Evolutionary conservation across 2,329 filamentous ascomycete species (phyloP).

Genomic region (Hymenoscyphus salicellus): DNA sequence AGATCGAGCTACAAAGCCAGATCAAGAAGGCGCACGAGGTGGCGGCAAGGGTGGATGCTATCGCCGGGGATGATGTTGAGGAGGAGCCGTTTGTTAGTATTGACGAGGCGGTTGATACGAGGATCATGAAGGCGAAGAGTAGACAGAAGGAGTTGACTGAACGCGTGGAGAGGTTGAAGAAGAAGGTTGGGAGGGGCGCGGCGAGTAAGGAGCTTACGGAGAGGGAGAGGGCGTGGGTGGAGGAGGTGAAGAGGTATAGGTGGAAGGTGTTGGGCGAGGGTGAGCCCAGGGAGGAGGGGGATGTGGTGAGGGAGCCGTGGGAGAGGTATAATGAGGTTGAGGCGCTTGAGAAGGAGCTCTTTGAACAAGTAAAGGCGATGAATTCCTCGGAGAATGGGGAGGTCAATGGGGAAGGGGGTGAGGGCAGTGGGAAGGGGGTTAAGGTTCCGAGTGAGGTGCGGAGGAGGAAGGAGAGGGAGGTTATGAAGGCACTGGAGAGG

Average conservation of each 20-base stretch:
- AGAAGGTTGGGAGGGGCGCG: slow-evolving; percentile 47
- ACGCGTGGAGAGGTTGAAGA: slow-evolving; percentile 58
- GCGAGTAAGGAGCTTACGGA: slow-evolving; percentile 54
- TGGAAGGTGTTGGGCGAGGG: slow-evolving; percentile 35
- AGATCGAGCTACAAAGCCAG: slow-evolving; percentile 65
- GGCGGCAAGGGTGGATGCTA: slow-evolving; percentile 62
- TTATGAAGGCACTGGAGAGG: slow-evolving; percentile 60
- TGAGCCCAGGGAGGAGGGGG: slow-evolving; percentile 11
- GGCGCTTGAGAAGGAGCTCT: slow-evolving; percentile 41
- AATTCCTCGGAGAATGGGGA: slow-evolving; percentile 41
- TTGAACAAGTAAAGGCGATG: slow-evolving; percentile 31
- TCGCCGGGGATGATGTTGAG: slow-evolving; percentile 57
- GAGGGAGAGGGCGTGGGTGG: slow-evolving; percentile 58
- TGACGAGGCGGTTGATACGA: slow-evolving; percentile 56
- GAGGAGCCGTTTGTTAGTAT: slow-evolving; percentile 49
- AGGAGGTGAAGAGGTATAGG: slow-evolving; percentile 50
- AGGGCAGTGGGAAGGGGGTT: slow-evolving; percentile 18
- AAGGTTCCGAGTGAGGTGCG: slow-evolving; percentile 58
- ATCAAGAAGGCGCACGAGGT: slow-evolving; percentile 64
- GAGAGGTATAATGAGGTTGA: slow-evolving; percentile 51
- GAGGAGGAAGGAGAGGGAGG: slow-evolving; percentile 60
- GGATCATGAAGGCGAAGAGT: slow-evolving; percentile 52
- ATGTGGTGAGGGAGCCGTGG: slow-evolving; percentile 46
- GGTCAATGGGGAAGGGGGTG: slow-evolving; percentile 27
- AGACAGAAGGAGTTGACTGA: slow-evolving; percentile 56